phyloP scores from a whole-genome alignment of 192 early-diverging fungal species.

The Rhizophagus clarus region DNA sequence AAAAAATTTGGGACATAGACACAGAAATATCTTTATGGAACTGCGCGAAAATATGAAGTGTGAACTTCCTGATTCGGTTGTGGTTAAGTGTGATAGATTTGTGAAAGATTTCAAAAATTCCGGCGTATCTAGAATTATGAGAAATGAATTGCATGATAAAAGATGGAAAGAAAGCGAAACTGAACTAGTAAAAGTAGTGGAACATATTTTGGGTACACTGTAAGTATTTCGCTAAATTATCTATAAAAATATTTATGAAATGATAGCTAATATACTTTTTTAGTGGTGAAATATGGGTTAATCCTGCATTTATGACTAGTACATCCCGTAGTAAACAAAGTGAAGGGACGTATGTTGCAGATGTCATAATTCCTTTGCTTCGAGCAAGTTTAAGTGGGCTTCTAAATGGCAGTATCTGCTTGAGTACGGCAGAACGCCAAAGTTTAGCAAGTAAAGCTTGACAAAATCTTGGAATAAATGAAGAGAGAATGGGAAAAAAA shows the following conservation, averaged over 20 bases:
- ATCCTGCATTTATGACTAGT: not conserved
- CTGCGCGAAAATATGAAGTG: constrained; percentile 13
- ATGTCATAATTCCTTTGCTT: not conserved
- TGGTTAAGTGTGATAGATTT: not conserved
- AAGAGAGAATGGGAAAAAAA: not conserved
- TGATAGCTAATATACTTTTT: not conserved
- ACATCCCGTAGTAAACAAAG: too few species aligned
- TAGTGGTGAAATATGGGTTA: not conserved
- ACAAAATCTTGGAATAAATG: not conserved
- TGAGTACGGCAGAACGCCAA: not conserved
- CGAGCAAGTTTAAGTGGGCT: not conserved
- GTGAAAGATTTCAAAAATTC: not conserved
- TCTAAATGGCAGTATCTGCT: not conserved
- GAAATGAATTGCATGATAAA: not conserved
- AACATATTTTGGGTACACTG: not conserved
- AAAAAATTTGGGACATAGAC: not conserved
- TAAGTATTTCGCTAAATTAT: not conserved
- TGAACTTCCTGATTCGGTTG: not conserved
- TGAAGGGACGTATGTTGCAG: too few species aligned
- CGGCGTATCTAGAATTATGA: not conserved
- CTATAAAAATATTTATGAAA: not conserved
- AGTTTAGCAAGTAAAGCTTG: not conserved
- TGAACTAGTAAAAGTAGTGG: not conserved
- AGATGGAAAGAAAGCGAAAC: not conserved
- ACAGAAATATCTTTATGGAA: constrained; percentile 17